Base-by-base conservation (phyloP, 371 early-diverging fungal genomes). In the Fennellomyces sp. region DNA sequence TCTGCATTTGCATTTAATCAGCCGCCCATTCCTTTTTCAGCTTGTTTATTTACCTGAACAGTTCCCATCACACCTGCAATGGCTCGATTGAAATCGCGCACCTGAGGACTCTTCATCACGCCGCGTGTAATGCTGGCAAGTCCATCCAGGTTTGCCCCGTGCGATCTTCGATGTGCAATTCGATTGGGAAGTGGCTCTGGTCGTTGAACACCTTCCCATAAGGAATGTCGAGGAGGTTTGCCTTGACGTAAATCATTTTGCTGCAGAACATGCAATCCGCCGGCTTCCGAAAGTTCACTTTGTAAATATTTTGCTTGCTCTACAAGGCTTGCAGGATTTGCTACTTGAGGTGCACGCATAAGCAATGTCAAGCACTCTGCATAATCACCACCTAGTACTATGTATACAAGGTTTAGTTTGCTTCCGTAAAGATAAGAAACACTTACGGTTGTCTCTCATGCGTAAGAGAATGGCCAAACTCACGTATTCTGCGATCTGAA, bases 401-500 rank as follows among this genome's bases (percentile, higher is more conserved):
- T 0, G 12, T n/a, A n/a, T n/a, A n/a, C n/a, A n/a, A n/a, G n/a
- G n/a, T n/a, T 45, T n/a, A 28, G 13, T n/a, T 15, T 2, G 19
- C 12, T 29, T 7, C 8, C 12, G 39, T 21, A 36, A 26, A 23
- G n/a, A 12, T 11, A 39, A 1, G 17, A 39, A 3, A 11, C 5
- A 11, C 89, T 63, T 77, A 92, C 94, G 70, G n/a, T 88, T 84
- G 42, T 89, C 86, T n/a, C 91, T 82, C 63, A 93, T 80, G 26
- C 80, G 80, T 30, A 92, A 60, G 19, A 96, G 78, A 62, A 97
- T 69, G 0, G 90, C 88, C 4, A 93, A 60, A 38, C 89, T 89
- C 7, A 95, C 70, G 82, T 90, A 96, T 58, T 94, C 94, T 3
- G 86, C 91, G 35, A 95, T 83, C 17, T 85, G 74, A 26, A 95